Evolutionary conservation across 371 early-diverging fungal species (phyloP).

Genomic region (Mortierella sp.): DNA sequence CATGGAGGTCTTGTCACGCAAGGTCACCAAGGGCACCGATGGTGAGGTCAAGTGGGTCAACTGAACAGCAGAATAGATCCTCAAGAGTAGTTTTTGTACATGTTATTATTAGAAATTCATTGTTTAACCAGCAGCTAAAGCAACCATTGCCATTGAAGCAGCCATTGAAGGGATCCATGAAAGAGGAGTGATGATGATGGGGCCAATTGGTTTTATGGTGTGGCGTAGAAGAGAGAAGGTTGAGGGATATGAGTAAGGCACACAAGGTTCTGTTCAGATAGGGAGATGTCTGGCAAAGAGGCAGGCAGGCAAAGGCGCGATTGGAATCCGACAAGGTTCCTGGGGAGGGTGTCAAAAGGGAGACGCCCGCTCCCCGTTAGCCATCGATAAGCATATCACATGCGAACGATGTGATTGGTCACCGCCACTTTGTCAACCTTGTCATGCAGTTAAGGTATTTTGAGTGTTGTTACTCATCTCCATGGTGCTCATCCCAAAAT

Average conservation of each 20-base stretch:
- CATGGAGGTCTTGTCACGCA: constrained; percentile 72
- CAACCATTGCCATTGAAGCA: not conserved
- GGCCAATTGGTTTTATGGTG: too few relatives aligned
- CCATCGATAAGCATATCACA: constrained; percentile 17
- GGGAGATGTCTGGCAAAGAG: too few relatives aligned
- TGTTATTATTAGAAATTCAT: constrained; percentile 17
- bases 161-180: not conserved
- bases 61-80: constrained; percentile 34
- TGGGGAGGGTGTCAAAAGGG: not conserved
- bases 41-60: constrained; percentile 61
- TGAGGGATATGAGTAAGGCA: too few relatives aligned
- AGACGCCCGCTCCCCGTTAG: constrained; percentile 1
- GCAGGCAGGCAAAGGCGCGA: too few relatives aligned
- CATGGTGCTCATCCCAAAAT: not conserved
- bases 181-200: not conserved
- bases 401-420: constrained; percentile 15
- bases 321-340: too few relatives aligned
- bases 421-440: constrained; percentile 17
- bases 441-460: constrained; percentile 21
- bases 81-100: constrained; percentile 45
- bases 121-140: too few relatives aligned
- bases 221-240: too few relatives aligned
- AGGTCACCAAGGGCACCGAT: constrained; percentile 57
- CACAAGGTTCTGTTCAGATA: too few relatives aligned
- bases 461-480: constrained; percentile 25